Base-by-base conservation (phyloP, 352 stramenopile genomes). In the Elongisporangium undulatum region DNA sequence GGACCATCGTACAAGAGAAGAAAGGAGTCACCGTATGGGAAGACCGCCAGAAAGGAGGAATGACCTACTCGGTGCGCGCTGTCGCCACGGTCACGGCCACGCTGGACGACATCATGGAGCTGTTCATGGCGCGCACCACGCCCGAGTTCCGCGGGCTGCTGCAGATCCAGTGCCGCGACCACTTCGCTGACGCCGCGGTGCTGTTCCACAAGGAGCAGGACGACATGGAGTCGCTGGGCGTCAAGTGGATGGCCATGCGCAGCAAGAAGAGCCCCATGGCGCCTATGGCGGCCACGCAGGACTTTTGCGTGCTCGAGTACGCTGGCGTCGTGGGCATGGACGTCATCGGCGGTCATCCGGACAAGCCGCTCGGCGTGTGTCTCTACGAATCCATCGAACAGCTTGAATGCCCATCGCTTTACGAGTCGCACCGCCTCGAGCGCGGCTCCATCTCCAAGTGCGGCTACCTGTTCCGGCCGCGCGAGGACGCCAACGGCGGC, bases 321-420 rank as follows among this genome's bases (percentile, higher is more conserved):
- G 72, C 79, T 0, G 84, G 81, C 39, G 71, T 93, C 48, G 51
- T 91, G 8, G 73, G 78, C 13, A 65, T 78, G 4, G 81, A 89
- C 49, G 52, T 72, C 1, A 67, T 90, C 26, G 79, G 83, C 16
- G 80, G 80, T 12, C 61, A 74, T 38, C 63, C 69, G 21, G 62
- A 66, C 55, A 70, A 71, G 29, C 69, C 67, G 2, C 60, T 89
- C 26, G 82, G 82, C 39, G 75, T 94, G 1, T 94, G 84, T 62
- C 68, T 94, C 24, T 91, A 89, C 61, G 84, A 94, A 55, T 90
- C 77, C 12, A 89, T 94, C 26, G 84, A 94, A 45, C 84, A 94
- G 64, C 59, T 71, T 24, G 84, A 94, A 56, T 94, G 84, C 59
- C 82, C 84, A 38, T 68, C 71, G 39, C 70, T 94, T 10, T 79